Evolutionary conservation across 208 protist genomes (phyloP).

Genomic region (Perkinsela sp.): DNA sequence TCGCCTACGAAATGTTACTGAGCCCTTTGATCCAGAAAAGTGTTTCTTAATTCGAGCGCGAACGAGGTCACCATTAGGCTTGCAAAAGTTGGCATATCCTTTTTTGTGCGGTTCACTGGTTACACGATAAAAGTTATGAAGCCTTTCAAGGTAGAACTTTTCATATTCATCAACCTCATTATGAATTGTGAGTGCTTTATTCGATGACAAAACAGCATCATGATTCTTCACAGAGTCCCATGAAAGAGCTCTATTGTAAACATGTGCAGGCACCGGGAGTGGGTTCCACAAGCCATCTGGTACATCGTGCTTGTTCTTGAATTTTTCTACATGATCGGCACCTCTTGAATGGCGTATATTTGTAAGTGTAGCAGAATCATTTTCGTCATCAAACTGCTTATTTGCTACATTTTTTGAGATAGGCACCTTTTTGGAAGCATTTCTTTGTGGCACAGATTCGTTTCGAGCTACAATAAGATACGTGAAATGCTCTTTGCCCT

Average conservation of each 20-base stretch:
- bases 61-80: conserved; percentile 27
- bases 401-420: background rate
- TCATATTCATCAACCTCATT: conserved; percentile 1
- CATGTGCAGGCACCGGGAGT: background rate
- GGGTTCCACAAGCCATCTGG: background rate
- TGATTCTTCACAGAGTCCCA: background rate
- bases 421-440: background rate
- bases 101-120: conserved; percentile 35
- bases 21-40: background rate
- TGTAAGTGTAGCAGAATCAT: background rate
- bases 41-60: conserved; percentile 21
- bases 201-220: background rate
- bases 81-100: conserved; percentile 49
- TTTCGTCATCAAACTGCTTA: background rate
- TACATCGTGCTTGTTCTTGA: background rate
- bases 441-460: background rate
- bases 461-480: conserved; percentile 12
- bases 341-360: background rate
- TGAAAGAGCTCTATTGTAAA: background rate
- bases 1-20: background rate
- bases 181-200: background rate
- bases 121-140: conserved; percentile 22
- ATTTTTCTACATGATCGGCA: background rate
- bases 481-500: conserved; percentile 41
- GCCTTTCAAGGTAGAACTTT: background rate